Percentiles rank a stretch among this genome's conserved stretches.
Conservation (phyloP, 208 protist genomes). For the Trypanosoma lewisi region DNA sequence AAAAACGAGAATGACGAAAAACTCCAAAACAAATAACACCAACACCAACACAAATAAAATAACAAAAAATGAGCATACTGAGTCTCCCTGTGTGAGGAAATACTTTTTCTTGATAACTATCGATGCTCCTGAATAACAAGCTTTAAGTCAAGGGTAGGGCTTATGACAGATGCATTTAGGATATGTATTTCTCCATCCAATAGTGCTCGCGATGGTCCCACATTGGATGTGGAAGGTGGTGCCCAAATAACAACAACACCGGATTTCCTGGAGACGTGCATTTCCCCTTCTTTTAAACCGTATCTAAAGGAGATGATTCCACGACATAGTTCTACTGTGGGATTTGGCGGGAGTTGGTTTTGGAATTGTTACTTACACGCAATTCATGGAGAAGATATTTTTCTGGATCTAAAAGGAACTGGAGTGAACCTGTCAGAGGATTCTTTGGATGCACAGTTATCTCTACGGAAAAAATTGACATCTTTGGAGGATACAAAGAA, state of each 20-base stretch:
- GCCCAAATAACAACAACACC: constrained; percentile 24
- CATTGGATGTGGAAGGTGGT: constrained; percentile 16
- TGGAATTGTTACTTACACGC: constrained; percentile 69
- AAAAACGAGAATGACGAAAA: no score
- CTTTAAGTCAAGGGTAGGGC: constrained; percentile 7
- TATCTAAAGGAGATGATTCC: constrained; percentile 34
- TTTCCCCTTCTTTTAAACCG: constrained; percentile 50
- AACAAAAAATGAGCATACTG: neutral
- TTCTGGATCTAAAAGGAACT: constrained; percentile 49
- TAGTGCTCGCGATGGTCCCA: neutral
- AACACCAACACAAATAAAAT: neutral
- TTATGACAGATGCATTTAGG: constrained; percentile 15
- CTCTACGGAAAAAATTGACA: constrained; percentile 28
- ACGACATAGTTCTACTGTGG: constrained; percentile 5
- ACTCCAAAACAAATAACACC: no score
- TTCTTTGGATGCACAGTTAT: constrained; percentile 42
- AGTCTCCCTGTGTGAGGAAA: neutral
- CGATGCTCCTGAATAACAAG: constrained; percentile 12
- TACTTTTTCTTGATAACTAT: constrained; percentile 13
- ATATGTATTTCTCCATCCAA: constrained; percentile 17
- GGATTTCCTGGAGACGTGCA: constrained; percentile 30
- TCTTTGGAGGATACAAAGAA: neutral
- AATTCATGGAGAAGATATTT: constrained; percentile 58
- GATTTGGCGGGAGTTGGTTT: constrained; percentile 66
- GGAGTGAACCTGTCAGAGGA: constrained; percentile 59